phyloP scores from a whole-genome alignment of 805 yeast genomes.

The Komagataella populi region DNA sequence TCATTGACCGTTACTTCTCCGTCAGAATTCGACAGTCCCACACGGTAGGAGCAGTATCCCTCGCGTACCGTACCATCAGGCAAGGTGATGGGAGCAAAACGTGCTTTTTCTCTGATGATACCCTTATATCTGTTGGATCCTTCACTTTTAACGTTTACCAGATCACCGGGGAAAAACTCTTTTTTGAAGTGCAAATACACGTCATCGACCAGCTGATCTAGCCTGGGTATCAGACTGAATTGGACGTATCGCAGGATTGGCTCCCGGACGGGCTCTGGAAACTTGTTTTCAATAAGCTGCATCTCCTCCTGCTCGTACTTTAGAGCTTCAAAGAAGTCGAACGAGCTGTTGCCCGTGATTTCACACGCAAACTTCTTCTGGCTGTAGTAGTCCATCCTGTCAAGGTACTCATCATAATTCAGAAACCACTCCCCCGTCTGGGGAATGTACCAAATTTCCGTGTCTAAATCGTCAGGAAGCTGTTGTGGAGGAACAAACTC shows the following conservation, averaged over 20 bases:
- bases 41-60: slow-evolving; percentile 57
- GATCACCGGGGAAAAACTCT: slow-evolving; percentile 88
- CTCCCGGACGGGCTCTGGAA: slow-evolving; percentile 85
- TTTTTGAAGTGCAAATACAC: slow-evolving; percentile 65
- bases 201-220: slow-evolving; percentile 80
- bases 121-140: slow-evolving; percentile 37
- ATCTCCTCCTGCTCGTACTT: slow-evolving; percentile 58
- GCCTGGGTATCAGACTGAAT: slow-evolving; percentile 66
- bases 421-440: slow-evolving; percentile 85
- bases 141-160: slow-evolving; percentile 42
- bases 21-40: slow-evolving; percentile 34
- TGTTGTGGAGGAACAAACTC: slow-evolving; percentile 41
- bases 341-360: slow-evolving; percentile 84
- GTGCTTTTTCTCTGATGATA: slow-evolving; percentile 73
- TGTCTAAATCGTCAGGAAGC: slow-evolving; percentile 38
- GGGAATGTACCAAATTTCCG: slow-evolving; percentile 69
- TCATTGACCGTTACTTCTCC: slow-evolving; percentile 58
- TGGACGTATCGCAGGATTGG: slow-evolving; percentile 83
- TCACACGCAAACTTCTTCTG: slow-evolving; percentile 85
- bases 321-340: slow-evolving; percentile 83
- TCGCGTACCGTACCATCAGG: slow-evolving; percentile 18
- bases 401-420: slow-evolving; percentile 62
- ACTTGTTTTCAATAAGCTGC: slow-evolving; percentile 56
- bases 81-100: slow-evolving; percentile 40
- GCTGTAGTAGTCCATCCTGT: slow-evolving; percentile 58